Percentiles rank a stretch among this genome's conserved stretches.
These are phyloP conservation scores for Sporothrix dimorphospora DNA, from an alignment of 2,329 filamentous ascomycete species.

Conservation along the genomic window DNA sequence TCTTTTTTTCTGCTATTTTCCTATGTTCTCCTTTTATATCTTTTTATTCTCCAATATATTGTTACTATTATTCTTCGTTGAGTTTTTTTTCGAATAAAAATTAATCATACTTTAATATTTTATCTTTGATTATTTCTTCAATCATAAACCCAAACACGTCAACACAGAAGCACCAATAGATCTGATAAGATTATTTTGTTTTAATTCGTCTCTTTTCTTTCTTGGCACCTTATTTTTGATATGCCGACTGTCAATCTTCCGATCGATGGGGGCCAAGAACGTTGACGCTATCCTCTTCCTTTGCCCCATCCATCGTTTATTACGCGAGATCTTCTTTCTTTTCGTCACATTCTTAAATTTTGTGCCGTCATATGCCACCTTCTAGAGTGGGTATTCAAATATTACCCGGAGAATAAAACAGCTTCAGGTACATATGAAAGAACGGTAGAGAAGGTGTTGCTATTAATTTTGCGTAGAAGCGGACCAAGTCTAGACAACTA, in stretches of 20 bases:
- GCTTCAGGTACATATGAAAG: background rate
- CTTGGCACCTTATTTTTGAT: background rate
- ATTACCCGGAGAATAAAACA: conserved; percentile 4
- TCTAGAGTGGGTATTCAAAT: background rate
- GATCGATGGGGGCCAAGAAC: background rate
- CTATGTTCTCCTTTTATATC: background rate
- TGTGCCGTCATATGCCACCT: background rate
- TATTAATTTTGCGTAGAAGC: background rate
- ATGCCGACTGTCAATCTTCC: background rate
- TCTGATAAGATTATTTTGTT: background rate
- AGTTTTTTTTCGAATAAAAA: background rate
- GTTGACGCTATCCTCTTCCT: background rate
- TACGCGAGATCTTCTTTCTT: background rate
- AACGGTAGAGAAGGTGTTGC: background rate
- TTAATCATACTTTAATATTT: too few relatives aligned
- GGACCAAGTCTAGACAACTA: background rate
- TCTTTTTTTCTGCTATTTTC: background rate
- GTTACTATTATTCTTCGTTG: too few relatives aligned
- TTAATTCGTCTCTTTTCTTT: background rate
- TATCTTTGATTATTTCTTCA: too few relatives aligned
- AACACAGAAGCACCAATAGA: too few relatives aligned
- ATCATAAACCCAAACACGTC: too few relatives aligned
- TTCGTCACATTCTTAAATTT: background rate
- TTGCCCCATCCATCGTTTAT: background rate
- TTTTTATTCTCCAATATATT: background rate